These are phyloP conservation scores for Vitis labrusca DNA, from an alignment of 164 flowering plant genomes.

Conservation along the genomic window DNA sequence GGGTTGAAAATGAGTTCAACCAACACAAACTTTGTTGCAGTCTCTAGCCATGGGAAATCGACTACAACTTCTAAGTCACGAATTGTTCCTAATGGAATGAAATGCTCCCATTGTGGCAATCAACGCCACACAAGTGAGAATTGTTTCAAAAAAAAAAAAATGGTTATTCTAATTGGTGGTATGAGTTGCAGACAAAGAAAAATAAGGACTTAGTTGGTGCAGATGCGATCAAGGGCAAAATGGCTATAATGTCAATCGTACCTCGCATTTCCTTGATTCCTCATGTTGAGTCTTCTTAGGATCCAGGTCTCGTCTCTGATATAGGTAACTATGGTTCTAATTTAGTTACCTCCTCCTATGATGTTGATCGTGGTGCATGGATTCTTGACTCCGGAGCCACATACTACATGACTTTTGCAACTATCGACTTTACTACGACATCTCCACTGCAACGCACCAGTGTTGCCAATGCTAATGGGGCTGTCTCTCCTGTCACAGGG, in stretches of 20 bases:
- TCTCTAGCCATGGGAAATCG: not conserved
- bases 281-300: not conserved
- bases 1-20: no score
- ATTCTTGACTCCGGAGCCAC: conserved; percentile 4
- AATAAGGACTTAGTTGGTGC: not conserved
- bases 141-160: conserved; percentile 2
- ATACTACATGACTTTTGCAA: conserved; percentile 6
- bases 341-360: not conserved
- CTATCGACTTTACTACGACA: not conserved
- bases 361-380: not conserved
- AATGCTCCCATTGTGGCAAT: conserved; percentile 10
- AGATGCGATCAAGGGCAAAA: not conserved
- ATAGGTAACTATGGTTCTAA: not conserved
- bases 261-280: not conserved
- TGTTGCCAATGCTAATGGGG: conserved; percentile 17
- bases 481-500: conserved; percentile 7
- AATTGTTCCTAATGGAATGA: not conserved
- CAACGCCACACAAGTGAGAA: conserved; percentile 7
- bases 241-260: not conserved
- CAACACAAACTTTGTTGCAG: no score
- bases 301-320: no score
- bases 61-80: conserved; percentile 4
- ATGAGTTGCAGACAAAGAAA: conserved; percentile 7
- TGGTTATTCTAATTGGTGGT: conserved; percentile 11
- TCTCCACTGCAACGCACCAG: conserved; percentile 4